phyloP scores from a whole-genome alignment of 768 basidiomycete genomes.

The Amylocystis lapponica region DNA sequence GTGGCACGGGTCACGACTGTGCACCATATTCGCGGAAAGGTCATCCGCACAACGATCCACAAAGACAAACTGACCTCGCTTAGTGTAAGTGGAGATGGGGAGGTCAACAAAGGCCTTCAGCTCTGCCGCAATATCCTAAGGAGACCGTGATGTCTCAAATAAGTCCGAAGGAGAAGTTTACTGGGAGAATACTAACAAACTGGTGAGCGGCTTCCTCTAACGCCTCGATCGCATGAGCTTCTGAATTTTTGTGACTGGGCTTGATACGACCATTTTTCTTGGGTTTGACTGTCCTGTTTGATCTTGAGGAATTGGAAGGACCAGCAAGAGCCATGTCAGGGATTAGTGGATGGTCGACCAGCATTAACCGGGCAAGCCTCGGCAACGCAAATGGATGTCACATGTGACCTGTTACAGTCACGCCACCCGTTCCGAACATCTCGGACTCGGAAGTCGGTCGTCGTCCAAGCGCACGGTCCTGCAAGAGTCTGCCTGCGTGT shows the following conservation, averaged over 20 bases:
- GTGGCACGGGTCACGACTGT: no score
- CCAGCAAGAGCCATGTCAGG: constrained; percentile 13
- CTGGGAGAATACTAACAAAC: constrained; percentile 39
- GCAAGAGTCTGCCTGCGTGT: no score
- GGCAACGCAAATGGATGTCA: no score
- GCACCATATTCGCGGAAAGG: no score
- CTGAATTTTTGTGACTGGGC: constrained; percentile 35
- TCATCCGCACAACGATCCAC: no score
- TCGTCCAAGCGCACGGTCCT: no score
- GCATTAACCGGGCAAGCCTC: no score
- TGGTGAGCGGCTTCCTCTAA: constrained; percentile 43
- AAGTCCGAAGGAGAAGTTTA: constrained; percentile 5
- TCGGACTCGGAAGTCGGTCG: no score
- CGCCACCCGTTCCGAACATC: no score
- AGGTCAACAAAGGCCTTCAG: constrained; percentile 63
- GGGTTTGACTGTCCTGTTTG: constrained; percentile 4
- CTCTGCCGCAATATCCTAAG: constrained; percentile 40
- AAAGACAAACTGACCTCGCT: constrained; percentile 52
- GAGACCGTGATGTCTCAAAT: constrained; percentile 9
- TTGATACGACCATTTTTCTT: constrained; percentile 13
- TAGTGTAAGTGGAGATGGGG: constrained; percentile 72
- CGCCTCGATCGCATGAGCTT: constrained; percentile 45
- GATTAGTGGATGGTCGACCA: no score
- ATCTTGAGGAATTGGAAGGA: constrained; percentile 8
- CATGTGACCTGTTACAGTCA: no score